Base-by-base conservation (phyloP, 495 filamentous ascomycete species). In the Schizothecium vesticola region DNA sequence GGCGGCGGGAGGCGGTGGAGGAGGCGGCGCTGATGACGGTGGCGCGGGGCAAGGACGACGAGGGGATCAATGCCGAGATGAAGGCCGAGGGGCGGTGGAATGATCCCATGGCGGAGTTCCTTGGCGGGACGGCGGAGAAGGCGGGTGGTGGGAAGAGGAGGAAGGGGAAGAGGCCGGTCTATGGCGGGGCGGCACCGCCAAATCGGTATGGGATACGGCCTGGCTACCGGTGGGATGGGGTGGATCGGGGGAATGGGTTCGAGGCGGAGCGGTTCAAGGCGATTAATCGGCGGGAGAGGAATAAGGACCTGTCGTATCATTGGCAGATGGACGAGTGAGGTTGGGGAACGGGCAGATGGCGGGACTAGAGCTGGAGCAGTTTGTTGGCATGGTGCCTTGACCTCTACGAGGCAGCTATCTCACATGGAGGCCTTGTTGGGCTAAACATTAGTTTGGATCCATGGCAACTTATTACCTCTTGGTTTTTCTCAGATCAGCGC, bases 151-250 rank as follows among this genome's bases (percentile, higher is more conserved):
- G n/a, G n/a, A n/a, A n/a, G 62, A 71, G 62, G 43, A 22, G 67
- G 55, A 63, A 67, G 62, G 55, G 68, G 73, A 66, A 92, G 56
- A 89, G 84, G 72, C 92, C 92, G 61, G 73, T 93, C 23, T 99
- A 97, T 78, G 81, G 87, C 69, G 95, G 94, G 0, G 81, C 88
- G 0, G 91, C 88, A 64, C 80, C 87, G 78, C 95, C 95, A 69
- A 99, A 99, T 87, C 85, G 95, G 66, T 98, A 97, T 84, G 91
- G 92, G 21, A 98, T 98, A 69, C 80, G 89, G 69, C 95, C 95
- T 3, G 96, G 95, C 9, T 90, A 96, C 82, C 80, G 90, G 72
- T 99, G 95, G 95, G 95, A 99, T 87, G 96, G 96, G 16, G 96
- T 99, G 56, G 96, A 99, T 86, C 83, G 95, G 71, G 84, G 90